A percentile compares a stretch with the other conserved stretches of the same genome.
Evolutionary conservation across 2,329 filamentous ascomycete species (phyloP).

Genomic region (Aspergillus thermomutatus): DNA sequence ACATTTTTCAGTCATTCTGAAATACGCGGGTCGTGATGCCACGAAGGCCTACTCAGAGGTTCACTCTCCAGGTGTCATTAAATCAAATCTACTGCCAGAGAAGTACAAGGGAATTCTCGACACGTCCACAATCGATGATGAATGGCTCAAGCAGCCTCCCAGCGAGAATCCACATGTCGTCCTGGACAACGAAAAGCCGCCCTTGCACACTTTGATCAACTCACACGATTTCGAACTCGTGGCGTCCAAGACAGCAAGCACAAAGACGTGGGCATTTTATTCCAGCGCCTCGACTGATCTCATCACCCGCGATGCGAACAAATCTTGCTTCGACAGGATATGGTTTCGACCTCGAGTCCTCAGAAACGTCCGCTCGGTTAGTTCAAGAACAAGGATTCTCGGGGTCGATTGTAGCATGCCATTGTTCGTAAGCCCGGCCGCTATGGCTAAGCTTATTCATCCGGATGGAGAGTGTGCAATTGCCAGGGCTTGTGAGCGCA

Average conservation of each 20-base stretch:
- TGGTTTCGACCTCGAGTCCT: conserved; percentile 59
- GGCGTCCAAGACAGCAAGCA: conserved; percentile 53
- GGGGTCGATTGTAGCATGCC: conserved; percentile 53
- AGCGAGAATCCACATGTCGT: conserved; percentile 25
- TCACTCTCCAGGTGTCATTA: conserved; percentile 47
- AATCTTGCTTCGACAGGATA: conserved; percentile 53
- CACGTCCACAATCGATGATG: conserved; percentile 45
- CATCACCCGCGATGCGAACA: conserved; percentile 57
- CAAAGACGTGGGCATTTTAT: conserved; percentile 68
- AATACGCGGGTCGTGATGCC: conserved; percentile 46
- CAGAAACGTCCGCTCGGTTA: conserved; percentile 53
- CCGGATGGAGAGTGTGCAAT: conserved; percentile 61
- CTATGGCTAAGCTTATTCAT: conserved; percentile 62
- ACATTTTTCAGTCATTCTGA: conserved; percentile 38
- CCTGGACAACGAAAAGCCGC: conserved; percentile 43
- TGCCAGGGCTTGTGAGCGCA: conserved; percentile 49
- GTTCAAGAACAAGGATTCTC: conserved; percentile 53
- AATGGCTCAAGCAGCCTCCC: conserved; percentile 45
- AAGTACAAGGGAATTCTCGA: conserved; percentile 52
- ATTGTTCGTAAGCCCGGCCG: conserved; percentile 62
- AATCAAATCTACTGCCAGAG: conserved; percentile 39
- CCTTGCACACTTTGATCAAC: conserved; percentile 55
- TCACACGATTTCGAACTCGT: conserved; percentile 59
- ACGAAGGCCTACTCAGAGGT: conserved; percentile 45
- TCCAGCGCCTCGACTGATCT: conserved; percentile 64